These are phyloP conservation scores for Parathielavia hyrcaniae DNA, from an alignment of 495 filamentous ascomycete species.

Conservation along the genomic window DNA sequence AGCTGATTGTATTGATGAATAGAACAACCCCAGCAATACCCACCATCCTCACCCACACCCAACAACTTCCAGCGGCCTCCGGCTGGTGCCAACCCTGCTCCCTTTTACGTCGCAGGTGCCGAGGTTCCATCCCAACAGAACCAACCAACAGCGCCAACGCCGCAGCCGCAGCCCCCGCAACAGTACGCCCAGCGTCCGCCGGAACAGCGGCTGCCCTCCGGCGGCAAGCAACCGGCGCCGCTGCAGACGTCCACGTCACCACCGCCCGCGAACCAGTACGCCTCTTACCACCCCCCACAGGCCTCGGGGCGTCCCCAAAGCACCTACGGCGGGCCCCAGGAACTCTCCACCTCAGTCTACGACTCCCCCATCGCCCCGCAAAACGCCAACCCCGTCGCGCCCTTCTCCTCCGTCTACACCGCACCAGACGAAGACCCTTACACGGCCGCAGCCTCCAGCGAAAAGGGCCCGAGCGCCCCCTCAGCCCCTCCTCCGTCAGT, in stretches of 20 bases:
- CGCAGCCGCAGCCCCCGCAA: conserved; percentile 23
- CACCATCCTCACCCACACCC: conserved; percentile 39
- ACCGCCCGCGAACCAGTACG: conserved; percentile 36
- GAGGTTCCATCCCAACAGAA: conserved; percentile 37
- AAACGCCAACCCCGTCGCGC: conserved; percentile 37
- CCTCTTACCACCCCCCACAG: conserved; percentile 41
- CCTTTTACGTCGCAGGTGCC: conserved; percentile 43
- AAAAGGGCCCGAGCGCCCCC: conserved; percentile 22
- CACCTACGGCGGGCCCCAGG: conserved; percentile 72
- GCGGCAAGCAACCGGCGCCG: conserved; percentile 42
- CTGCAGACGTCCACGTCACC: conserved; percentile 43
- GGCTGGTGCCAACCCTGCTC: conserved; percentile 31
- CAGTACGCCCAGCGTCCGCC: conserved; percentile 35
- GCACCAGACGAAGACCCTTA: conserved; percentile 48
- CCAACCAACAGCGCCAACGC: conserved; percentile 27
- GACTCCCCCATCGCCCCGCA: conserved; percentile 67
- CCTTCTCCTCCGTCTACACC: conserved; percentile 57
- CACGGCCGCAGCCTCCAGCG: conserved; percentile 19
- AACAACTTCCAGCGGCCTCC: conserved; percentile 44
- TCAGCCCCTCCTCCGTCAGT: conserved; percentile 27
- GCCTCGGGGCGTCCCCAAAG: conserved; percentile 55
- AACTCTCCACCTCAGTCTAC: conserved; percentile 77
- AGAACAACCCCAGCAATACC: conserved; percentile 37
- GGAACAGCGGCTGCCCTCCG: conserved; percentile 36
- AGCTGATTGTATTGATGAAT: conserved; percentile 29